Evolutionary conservation across 1,284 basidiomycete genomes (phyloP).

Genomic region (Vanrija humicola): DNA sequence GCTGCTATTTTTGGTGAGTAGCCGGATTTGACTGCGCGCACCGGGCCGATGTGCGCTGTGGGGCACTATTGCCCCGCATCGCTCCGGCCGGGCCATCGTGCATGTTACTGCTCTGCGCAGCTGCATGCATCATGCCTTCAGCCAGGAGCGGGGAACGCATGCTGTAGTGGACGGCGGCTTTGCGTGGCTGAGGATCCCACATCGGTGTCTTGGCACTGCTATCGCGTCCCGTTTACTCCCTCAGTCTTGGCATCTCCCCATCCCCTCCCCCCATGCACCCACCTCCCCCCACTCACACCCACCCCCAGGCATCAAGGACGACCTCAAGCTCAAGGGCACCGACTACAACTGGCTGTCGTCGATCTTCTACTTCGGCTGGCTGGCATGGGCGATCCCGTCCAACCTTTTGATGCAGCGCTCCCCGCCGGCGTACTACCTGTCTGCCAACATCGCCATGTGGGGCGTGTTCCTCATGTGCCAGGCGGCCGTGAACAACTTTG

Average conservation of each 20-base stretch:
- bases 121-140: no score
- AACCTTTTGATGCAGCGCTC: constrained; percentile 53
- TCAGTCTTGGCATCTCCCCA: neutral
- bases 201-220: no score
- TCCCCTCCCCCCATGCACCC: neutral
- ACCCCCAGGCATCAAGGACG: constrained; percentile 32
- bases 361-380: constrained; percentile 54
- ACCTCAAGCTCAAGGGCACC: constrained; percentile 36
- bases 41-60: no score
- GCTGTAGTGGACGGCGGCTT: no score
- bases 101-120: no score
- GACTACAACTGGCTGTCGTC: constrained; percentile 47
- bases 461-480: constrained; percentile 49
- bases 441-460: constrained; percentile 53
- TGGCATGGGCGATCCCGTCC: constrained; percentile 53
- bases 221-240: neutral
- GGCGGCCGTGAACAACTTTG: constrained; percentile 51
- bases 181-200: no score
- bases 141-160: no score
- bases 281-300: neutral
- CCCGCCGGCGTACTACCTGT: constrained; percentile 52
- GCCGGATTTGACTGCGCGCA: no score
- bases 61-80: no score
- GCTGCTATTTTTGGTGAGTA: constrained; percentile 42
- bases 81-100: no score